These are phyloP conservation scores for Lachancea waltii DNA, from an alignment of 805 yeast species.

Conservation along the genomic window DNA sequence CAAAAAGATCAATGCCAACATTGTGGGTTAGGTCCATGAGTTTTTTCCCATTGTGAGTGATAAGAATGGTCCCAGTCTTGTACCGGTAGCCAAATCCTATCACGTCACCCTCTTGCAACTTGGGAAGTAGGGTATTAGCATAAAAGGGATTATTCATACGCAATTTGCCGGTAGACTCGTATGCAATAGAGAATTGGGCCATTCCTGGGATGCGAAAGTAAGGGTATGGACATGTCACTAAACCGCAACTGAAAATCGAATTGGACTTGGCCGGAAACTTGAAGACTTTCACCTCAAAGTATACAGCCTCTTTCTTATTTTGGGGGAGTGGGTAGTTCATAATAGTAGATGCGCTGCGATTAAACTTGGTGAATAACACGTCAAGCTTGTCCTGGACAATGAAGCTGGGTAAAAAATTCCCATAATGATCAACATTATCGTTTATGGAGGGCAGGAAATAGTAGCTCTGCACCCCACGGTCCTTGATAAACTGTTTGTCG, in stretches of 20 bases:
- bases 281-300: conserved; percentile 57
- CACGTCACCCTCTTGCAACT: conserved; percentile 76
- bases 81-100: conserved; percentile 86
- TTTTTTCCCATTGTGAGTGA: conserved; percentile 90
- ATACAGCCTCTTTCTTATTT: conserved; percentile 56
- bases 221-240: conserved; percentile 70
- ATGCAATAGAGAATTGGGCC: conserved; percentile 59
- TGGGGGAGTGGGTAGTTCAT: conserved; percentile 35
- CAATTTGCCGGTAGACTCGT: conserved; percentile 67
- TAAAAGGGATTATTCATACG: conserved; percentile 58
- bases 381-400: conserved; percentile 32
- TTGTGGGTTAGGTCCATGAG: conserved; percentile 75
- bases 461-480: conserved; percentile 33
- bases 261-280: conserved; percentile 33
- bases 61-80: conserved; percentile 76
- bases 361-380: conserved; percentile 26
- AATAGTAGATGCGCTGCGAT: conserved; percentile 29
- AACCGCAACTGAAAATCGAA: conserved; percentile 56
- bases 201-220: conserved; percentile 70
- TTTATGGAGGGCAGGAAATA: conserved; percentile 31
- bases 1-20: conserved; percentile 40
- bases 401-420: conserved; percentile 32
- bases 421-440: conserved; percentile 29
- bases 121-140: conserved; percentile 36
- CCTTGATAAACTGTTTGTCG: conserved; percentile 28